phyloP scores from a whole-genome alignment of 2,329 filamentous ascomycete genomes.

The Aplosporella prunicola region DNA sequence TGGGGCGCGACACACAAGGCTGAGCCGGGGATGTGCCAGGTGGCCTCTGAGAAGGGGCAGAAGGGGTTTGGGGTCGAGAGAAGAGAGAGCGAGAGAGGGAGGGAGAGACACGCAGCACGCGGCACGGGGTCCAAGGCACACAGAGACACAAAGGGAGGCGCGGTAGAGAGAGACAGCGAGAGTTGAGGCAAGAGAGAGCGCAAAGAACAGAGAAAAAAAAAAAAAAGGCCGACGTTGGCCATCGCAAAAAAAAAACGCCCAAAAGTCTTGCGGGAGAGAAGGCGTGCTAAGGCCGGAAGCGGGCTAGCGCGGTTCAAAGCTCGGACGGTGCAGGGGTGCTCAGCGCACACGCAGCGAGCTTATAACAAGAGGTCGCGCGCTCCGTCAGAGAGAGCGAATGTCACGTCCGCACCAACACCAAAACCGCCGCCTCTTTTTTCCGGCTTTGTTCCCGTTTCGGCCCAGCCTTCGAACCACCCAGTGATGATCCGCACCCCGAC shows the following conservation, averaged over 20 bases:
- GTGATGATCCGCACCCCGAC: conserved; percentile 5
- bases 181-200: background rate
- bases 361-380: conserved; percentile 11
- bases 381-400: conserved; percentile 10
- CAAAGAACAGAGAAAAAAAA: background rate
- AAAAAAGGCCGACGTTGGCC: background rate
- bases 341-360: too few relatives aligned
- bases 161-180: background rate
- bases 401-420: conserved; percentile 10
- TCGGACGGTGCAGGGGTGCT: too few relatives aligned
- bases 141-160: background rate
- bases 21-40: too few relatives aligned
- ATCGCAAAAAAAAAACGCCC: background rate
- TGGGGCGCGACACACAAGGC: too few relatives aligned
- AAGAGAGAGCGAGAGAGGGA: too few relatives aligned
- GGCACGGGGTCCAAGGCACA: too few relatives aligned
- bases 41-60: too few relatives aligned
- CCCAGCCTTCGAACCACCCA: too few relatives aligned
- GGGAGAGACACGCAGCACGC: too few relatives aligned
- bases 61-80: too few relatives aligned
- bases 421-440: conserved; percentile 8
- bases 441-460: conserved; percentile 5
- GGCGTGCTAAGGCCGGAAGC: too few relatives aligned
- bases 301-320: background rate
- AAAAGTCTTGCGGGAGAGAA: too few relatives aligned